Percentiles rank a stretch among this genome's conserved stretches.
phyloP scores from a whole-genome alignment of 2,329 filamentous ascomycete genomes.

The Trichoderma sp. region DNA sequence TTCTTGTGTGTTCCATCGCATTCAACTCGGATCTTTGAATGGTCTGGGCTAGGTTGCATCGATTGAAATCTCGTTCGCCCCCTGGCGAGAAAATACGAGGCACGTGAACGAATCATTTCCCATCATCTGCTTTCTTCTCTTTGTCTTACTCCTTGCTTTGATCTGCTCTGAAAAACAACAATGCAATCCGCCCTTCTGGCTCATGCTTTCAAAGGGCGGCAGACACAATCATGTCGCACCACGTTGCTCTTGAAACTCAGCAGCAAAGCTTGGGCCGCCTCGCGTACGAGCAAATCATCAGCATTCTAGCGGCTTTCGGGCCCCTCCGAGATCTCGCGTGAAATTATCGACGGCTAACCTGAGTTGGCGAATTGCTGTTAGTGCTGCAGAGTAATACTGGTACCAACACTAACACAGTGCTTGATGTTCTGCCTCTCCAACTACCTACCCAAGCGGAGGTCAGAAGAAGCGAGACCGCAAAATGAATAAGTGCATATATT shows the following conservation, averaged over 20 bases:
- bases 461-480: too few species aligned
- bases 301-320: neutral
- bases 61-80: neutral
- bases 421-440: too few species aligned
- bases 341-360: neutral
- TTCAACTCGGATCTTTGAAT: neutral
- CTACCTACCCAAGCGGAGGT: neutral
- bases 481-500: too few species aligned
- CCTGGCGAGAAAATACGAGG: neutral
- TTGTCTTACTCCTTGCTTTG: neutral
- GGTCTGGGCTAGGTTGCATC: neutral
- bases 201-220: neutral
- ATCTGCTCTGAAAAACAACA: neutral
- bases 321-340: slow-evolving; percentile 6
- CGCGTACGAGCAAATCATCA: neutral
- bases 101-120: neutral
- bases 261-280: neutral
- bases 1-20: neutral
- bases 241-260: slow-evolving; percentile 7
- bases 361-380: neutral
- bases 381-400: neutral
- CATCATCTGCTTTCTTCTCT: neutral
- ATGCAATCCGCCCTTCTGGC: neutral
- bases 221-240: neutral
- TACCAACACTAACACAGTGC: neutral